Evolutionary conservation across 371 early-diverging fungal species (phyloP).

Genomic region (Cladochytrium tenue): DNA sequence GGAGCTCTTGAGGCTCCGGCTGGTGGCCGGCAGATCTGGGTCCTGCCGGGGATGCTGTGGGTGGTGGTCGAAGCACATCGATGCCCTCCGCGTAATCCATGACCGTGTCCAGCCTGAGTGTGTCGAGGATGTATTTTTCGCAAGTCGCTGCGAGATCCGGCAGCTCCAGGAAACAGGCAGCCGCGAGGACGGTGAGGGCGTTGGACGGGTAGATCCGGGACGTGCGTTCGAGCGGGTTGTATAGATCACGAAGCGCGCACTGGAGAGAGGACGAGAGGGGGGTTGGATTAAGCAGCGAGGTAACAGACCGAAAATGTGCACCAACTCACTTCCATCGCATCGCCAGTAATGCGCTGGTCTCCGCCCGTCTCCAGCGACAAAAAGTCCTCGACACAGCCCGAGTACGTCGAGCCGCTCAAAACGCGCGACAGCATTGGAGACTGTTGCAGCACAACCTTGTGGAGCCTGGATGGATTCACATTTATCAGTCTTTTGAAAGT

Average conservation of each 20-base stretch:
- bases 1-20: neutral
- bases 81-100: constrained; percentile 15
- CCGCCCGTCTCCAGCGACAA: constrained; percentile 22
- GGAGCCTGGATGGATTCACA: constrained; percentile 14
- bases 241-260: constrained; percentile 32
- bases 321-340: constrained; percentile 23
- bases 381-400: constrained; percentile 8
- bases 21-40: too few relatives aligned
- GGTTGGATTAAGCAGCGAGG: neutral
- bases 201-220: constrained; percentile 6
- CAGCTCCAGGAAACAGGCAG: constrained; percentile 42
- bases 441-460: constrained; percentile 31
- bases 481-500: neutral
- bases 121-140: constrained; percentile 12
- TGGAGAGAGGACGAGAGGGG: neutral
- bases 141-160: constrained; percentile 25
- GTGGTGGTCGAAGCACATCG: constrained; percentile 21
- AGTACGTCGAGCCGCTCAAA: constrained; percentile 6
- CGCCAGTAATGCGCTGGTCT: constrained; percentile 23
- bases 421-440: constrained; percentile 29
- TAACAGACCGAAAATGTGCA: neutral
- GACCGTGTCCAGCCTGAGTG: constrained; percentile 17
- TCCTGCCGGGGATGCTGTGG: constrained; percentile 2
- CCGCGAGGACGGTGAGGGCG: constrained; percentile 24
- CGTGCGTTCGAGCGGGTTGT: constrained; percentile 14